These are phyloP conservation scores for Cyclocybe cylindracea DNA, from an alignment of 768 basidiomycete genomes.

Conservation along the genomic window DNA sequence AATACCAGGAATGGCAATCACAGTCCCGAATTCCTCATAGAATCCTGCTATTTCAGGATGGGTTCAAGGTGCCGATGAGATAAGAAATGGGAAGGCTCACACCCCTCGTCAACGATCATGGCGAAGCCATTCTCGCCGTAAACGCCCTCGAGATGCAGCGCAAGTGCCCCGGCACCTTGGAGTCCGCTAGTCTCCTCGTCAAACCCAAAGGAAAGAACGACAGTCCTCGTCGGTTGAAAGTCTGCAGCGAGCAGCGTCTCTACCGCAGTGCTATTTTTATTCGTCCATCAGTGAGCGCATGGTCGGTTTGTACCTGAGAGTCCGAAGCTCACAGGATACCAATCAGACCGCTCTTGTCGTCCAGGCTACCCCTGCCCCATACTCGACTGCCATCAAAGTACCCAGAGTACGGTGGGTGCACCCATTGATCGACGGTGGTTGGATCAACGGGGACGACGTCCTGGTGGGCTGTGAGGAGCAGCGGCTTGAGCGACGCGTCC, in stretches of 20 bases:
- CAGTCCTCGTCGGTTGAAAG: slow-evolving; percentile 63
- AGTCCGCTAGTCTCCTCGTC: slow-evolving; percentile 71
- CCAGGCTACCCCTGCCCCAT: slow-evolving; percentile 76
- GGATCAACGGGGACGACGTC: slow-evolving; percentile 73
- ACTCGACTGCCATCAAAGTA: slow-evolving; percentile 58
- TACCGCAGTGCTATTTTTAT: slow-evolving; percentile 47
- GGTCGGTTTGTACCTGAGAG: neutral
- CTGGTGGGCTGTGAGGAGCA: slow-evolving; percentile 71
- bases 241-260: slow-evolving; percentile 65
- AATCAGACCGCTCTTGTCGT: slow-evolving; percentile 78
- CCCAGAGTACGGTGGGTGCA: slow-evolving; percentile 63
- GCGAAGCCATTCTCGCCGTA: slow-evolving; percentile 78
- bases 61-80: slow-evolving; percentile 1
- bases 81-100: slow-evolving; percentile 34
- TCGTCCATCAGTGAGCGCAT: neutral
- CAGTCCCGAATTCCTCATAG: slow-evolving; percentile 46
- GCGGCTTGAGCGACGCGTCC: slow-evolving; percentile 61
- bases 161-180: slow-evolving; percentile 56
- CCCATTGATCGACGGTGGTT: slow-evolving; percentile 57
- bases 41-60: slow-evolving; percentile 43
- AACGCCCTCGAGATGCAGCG: slow-evolving; percentile 46
- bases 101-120: slow-evolving; percentile 87
- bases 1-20: slow-evolving; percentile 63
- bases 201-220: slow-evolving; percentile 70
- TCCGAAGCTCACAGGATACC: slow-evolving; percentile 51